phyloP scores from a whole-genome alignment of 169 alveolate genomes.

The Eimeria acervulina region DNA sequence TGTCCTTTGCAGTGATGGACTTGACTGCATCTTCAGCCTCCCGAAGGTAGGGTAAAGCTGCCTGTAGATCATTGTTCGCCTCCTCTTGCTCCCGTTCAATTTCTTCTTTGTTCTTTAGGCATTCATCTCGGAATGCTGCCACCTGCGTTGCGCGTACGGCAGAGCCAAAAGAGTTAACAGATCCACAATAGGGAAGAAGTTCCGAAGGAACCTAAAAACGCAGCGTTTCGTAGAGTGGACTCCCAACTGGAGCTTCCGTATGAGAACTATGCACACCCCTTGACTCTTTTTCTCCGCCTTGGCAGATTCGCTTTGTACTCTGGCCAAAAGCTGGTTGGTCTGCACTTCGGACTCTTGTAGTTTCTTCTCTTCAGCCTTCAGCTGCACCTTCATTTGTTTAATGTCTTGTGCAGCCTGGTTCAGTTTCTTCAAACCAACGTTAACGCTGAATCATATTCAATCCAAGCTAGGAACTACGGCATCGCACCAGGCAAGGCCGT shows the following conservation, averaged over 20 bases:
- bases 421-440: conserved; percentile 96
- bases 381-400: conserved; percentile 95
- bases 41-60: conserved; percentile 96
- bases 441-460: conserved; percentile 86
- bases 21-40: conserved; percentile 96
- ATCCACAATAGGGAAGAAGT: not conserved
- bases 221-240: not conserved
- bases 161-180: not conserved
- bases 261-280: conserved; percentile 88
- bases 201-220: not conserved
- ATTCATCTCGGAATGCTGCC: conserved; percentile 90
- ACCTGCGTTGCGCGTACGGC: conserved; percentile 36
- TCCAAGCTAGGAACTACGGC: not conserved
- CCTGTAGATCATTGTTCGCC: conserved; percentile 96
- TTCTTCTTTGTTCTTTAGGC: conserved; percentile 93
- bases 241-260: no score
- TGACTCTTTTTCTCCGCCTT: conserved; percentile 96
- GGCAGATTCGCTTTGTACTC: conserved; percentile 95
- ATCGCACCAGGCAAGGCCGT: conserved; percentile 39
- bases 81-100: conserved; percentile 95
- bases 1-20: conserved; percentile 95
- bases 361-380: conserved; percentile 95
- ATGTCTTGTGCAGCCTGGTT: conserved; percentile 97
- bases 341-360: conserved; percentile 96
- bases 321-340: conserved; percentile 93